Conservation (phyloP, 1,284 basidiomycete species). For the Fistulinella cinereoalba region DNA sequence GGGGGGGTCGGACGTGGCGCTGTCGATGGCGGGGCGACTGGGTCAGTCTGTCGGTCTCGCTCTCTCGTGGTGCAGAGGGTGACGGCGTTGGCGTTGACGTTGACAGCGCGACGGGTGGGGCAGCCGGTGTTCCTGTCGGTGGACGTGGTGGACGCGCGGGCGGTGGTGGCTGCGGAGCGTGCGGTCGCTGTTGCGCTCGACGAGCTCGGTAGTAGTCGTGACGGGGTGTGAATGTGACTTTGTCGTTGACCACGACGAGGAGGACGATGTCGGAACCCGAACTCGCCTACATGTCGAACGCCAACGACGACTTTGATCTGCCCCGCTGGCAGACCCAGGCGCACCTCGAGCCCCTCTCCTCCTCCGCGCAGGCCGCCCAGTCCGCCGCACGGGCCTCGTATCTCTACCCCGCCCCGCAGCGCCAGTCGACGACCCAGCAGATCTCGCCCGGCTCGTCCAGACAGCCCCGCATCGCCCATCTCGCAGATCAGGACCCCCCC, state of each 20-base stretch:
- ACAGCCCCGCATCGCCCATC: constrained; percentile 60
- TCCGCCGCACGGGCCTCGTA: constrained; percentile 47
- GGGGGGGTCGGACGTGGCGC: constrained; percentile 59
- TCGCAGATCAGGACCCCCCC: constrained; percentile 58
- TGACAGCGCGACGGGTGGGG: constrained; percentile 55
- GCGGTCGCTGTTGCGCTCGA: constrained; percentile 8
- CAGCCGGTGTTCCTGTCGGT: constrained; percentile 71
- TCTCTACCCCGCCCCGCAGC: constrained; percentile 39
- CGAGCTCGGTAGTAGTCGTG: no score
- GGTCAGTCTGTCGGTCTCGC: constrained; percentile 54
- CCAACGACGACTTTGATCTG: constrained; percentile 67
- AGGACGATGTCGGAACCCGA: constrained; percentile 49
- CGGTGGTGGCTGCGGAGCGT: no score
- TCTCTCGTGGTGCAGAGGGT: no score
- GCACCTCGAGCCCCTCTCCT: constrained; percentile 57
- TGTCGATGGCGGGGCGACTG: constrained; percentile 74
- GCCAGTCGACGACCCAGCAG: constrained; percentile 33
- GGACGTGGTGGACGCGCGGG: no score
- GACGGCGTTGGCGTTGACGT: constrained; percentile 2
- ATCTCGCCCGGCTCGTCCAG: constrained; percentile 40
- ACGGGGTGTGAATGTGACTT: no score
- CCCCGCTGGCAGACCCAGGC: constrained; percentile 75
- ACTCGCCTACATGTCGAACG: constrained; percentile 50
- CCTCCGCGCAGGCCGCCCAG: constrained; percentile 59
- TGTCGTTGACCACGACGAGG: constrained; percentile 25